Evolutionary conservation across 495 filamentous ascomycete species (phyloP), one percentile per base, ranked within the genome.

Genomic region (Rusavskia elegans): DNA sequence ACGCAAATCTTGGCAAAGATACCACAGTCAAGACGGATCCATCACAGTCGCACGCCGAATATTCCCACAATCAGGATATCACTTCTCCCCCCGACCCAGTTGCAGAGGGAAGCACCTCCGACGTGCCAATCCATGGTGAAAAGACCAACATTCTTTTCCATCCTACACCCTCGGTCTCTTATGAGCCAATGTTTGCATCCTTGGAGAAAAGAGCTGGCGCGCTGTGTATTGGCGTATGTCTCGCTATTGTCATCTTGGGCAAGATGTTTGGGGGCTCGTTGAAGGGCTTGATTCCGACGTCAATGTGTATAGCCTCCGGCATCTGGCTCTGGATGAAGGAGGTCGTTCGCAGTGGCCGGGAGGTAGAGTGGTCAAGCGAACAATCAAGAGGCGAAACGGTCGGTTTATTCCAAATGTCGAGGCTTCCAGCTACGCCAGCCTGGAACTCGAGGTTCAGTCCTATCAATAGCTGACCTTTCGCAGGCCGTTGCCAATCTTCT

Each of bases 91-190:
- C 89, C 1, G 89, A 93, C 57, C 89, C 90, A 6, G 66, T 95
- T 23, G 81, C 78, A 10, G 70, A 80, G 51, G 82, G 85, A 13
- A 77, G 82, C 30, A 95, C 90, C 2, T 86, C 84, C 9, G 90
- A 97, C 65, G 87, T 97, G 7, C 90, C 90, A 16, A 94, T 97
- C 58, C 88, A 86, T 63, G 89, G 89, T 51, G 90, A 95, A 60
- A 94, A 87, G 73, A 97, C 90, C 1, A 95, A 95, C 57, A 80
- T 97, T 32, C 79, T 97, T 27, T 96, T 96, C 66, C 88, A 96
- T 61, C 89, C 92, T 0, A 97, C 90, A 0, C 90, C 90, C 0
- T 82, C 84, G 1, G 72, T 95, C 50, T 83, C 80, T 59, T 93
- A 85, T 53, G 82, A 88, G 63, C 87, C 89, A 5, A 93, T 87